Base-by-base conservation (phyloP, 345 rosid species). In the Citrus mangshanensis region DNA sequence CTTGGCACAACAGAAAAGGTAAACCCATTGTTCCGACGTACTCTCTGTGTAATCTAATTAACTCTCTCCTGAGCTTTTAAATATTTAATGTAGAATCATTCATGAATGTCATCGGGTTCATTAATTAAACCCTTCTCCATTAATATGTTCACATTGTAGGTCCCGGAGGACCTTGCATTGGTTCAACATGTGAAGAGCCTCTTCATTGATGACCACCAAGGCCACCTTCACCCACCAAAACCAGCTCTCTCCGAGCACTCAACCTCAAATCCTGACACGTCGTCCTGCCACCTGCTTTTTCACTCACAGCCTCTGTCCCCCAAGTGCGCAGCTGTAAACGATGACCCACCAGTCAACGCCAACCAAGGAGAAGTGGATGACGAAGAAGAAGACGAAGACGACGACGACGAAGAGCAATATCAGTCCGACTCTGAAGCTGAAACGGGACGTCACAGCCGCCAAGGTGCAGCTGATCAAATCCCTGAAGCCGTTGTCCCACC, bases 161-260 rank as follows among this genome's bases (percentile, higher is more conserved):
- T 94, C 34, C 82, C 84, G 70, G 97, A 94, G 76, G 92, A 88
- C 81, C 59, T 82, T 75, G 89, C 86, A 28, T 81, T 92, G 72
- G 62, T 89, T 35, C 87, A 89, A 32, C 93, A 81, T 24, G 86
- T 90, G 34, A 94, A 89, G 84, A 77, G 83, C 69, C 90, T 92
- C 81, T 94, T 94, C 88, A 73, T 78, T 5, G 90, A 88, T 73
- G 82, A 84, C 75, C 81, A 83, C 75, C 82, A 75, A 0, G 21
- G 22, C 18, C 66, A 81, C 35, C 87, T 81, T 24, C 83, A 83
- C 54, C 88, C 86, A 9, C 91, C 95, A 51, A 94, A 91, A 67
- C 95, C 94, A 46, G 91, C 92, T 73, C 90, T 92, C 32, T 91
- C 93, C 32, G 95, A 85, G 82, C 94, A 94, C 85, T 92, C 95